Conservation (phyloP, 169 alveolate genomes). For the Cryptosporidium sp. region DNA sequence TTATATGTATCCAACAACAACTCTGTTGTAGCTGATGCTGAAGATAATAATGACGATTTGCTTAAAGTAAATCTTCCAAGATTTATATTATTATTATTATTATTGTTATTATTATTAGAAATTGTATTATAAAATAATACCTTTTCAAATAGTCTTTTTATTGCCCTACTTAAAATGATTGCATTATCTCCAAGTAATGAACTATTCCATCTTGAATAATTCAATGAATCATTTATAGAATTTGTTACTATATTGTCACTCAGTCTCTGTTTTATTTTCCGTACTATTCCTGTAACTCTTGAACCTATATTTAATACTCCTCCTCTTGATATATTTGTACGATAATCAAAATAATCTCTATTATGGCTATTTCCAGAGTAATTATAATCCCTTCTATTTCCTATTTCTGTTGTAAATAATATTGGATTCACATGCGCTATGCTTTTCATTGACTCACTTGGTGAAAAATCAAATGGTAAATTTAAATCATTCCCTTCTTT, state of each 20-base stretch:
- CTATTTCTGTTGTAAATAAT: constrained; percentile 26
- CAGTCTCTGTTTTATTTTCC: neutral
- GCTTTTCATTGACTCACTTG: constrained; percentile 26
- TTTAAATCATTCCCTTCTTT: neutral
- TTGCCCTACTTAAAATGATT: neutral
- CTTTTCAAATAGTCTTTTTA: constrained; percentile 25
- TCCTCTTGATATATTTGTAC: neutral
- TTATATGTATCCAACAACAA: constrained; percentile 1
- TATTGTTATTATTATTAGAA: neutral
- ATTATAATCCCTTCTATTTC: constrained; percentile 1
- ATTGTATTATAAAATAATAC: neutral
- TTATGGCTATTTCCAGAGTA: neutral
- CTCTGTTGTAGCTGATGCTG: constrained; percentile 33
- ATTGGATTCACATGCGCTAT: constrained; percentile 46
- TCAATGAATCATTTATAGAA: neutral
- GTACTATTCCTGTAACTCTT: neutral
- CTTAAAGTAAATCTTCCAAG: neutral
- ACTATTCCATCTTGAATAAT: constrained; percentile 42
- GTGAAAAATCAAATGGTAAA: constrained; percentile 27
- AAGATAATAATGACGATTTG: neutral
- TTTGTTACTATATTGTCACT: neutral
- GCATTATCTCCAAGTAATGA: constrained; percentile 41
- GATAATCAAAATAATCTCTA: neutral
- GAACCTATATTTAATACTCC: neutral
- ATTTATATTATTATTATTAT: neutral